Evolutionary conservation across 176 grass and related monocot species (phyloP).

Genomic region (Coix lacrymajobi): DNA sequence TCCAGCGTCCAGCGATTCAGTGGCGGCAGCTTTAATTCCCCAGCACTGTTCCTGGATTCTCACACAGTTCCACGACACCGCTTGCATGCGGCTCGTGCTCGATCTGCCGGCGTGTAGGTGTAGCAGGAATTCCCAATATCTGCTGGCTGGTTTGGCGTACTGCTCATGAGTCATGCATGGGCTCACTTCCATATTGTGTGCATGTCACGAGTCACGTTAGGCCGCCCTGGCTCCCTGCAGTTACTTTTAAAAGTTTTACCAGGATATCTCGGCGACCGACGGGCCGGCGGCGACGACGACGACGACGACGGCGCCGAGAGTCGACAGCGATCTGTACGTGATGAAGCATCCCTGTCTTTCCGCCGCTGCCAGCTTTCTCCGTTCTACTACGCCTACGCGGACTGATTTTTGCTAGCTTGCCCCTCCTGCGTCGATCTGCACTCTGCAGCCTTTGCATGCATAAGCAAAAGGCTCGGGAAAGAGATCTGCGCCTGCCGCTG

Average conservation of each 20-base stretch:
- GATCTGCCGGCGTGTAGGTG: no score
- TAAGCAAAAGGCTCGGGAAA: slow-evolving; percentile 26
- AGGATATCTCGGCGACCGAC: not conserved
- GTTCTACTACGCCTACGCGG: no score
- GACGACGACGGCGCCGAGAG: no score
- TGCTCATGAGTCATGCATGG: no score
- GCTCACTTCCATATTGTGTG: not conserved
- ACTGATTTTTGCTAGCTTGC: not conserved
- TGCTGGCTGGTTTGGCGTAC: not conserved
- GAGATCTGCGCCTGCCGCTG: not conserved
- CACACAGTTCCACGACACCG: not conserved
- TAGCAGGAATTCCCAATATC: no score
- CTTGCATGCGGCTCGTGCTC: not conserved
- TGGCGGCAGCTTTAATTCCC: not conserved
- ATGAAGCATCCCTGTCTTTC: not conserved
- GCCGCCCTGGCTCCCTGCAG: not conserved
- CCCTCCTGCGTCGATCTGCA: not conserved
- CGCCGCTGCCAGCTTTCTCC: not conserved
- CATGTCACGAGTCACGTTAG: not conserved
- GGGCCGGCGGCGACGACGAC: not conserved
- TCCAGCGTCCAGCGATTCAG: not conserved
- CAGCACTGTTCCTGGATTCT: slow-evolving; percentile 24
- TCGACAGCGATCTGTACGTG: not conserved
- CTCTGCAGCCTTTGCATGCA: slow-evolving; percentile 27
- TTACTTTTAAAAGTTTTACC: no score